Percentiles rank a stretch among this genome's conserved stretches.
phyloP scores from a whole-genome alignment of 495 filamentous ascomycete genomes.

The Cetradonia linearis region DNA sequence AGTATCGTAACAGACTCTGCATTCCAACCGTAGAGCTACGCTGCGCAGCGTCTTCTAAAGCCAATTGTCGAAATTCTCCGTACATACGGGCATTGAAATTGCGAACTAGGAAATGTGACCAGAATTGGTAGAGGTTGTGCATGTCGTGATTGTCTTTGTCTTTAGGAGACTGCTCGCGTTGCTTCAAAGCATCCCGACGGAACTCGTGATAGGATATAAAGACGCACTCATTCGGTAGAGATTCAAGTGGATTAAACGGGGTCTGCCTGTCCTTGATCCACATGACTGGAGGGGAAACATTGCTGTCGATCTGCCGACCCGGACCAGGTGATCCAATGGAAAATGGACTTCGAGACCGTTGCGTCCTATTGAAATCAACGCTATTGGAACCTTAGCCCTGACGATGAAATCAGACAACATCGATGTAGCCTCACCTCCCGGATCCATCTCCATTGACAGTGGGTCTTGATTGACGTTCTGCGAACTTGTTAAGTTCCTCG shows the following conservation, averaged over 20 bases:
- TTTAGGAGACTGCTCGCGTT: slow-evolving; percentile 40
- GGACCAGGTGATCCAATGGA: slow-evolving; percentile 18
- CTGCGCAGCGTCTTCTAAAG: slow-evolving; percentile 52
- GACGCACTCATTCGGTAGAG: slow-evolving; percentile 34
- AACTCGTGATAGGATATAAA: slow-evolving; percentile 47
- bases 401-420: not conserved
- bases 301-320: slow-evolving; percentile 13
- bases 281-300: slow-evolving; percentile 27
- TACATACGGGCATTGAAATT: slow-evolving; percentile 76
- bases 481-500: slow-evolving; percentile 26
- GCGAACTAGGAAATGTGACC: slow-evolving; percentile 64
- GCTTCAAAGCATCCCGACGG: slow-evolving; percentile 44
- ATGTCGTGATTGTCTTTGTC: slow-evolving; percentile 49
- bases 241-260: slow-evolving; percentile 27
- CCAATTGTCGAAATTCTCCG: slow-evolving; percentile 61
- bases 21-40: slow-evolving; percentile 42
- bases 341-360: slow-evolving; percentile 24
- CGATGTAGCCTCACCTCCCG: slow-evolving; percentile 27
- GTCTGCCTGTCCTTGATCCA: slow-evolving; percentile 41
- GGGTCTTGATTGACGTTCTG: slow-evolving; percentile 25
- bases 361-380: slow-evolving; percentile 10
- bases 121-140: slow-evolving; percentile 63
- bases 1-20: slow-evolving; percentile 48
- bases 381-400: slow-evolving; percentile 14
- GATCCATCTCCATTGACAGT: slow-evolving; percentile 23